These are phyloP conservation scores for Primulina huaijiensis DNA, from an alignment of 257 asterid genomes.

Conservation along the genomic window DNA sequence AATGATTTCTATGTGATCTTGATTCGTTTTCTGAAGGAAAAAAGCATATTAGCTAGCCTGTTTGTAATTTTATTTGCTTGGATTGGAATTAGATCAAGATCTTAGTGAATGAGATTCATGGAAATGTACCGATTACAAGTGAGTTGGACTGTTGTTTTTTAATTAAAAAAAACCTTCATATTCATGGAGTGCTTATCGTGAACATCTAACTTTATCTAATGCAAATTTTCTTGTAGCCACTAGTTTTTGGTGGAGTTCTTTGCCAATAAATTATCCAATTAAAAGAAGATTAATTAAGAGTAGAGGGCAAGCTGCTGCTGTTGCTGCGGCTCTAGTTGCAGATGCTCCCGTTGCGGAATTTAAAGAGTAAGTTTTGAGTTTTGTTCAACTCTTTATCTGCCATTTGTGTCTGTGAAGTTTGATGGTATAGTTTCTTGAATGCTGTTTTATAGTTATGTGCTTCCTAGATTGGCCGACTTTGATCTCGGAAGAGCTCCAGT, in stretches of 20 bases:
- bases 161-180: background rate
- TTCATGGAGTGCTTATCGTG: background rate
- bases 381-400: background rate
- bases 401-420: background rate
- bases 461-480: conserved; percentile 84
- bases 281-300: conserved; percentile 31
- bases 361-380: conserved; percentile 54
- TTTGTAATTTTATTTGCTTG: conserved; percentile 3
- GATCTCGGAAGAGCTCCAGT: conserved; percentile 86
- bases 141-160: background rate
- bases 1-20: conserved; percentile 7
- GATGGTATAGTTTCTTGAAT: background rate
- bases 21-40: background rate
- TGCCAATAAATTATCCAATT: conserved; percentile 26
- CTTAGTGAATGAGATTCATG: background rate
- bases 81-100: background rate
- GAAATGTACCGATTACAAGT: background rate
- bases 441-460: conserved; percentile 40
- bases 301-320: conserved; percentile 43
- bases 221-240: conserved; percentile 36
- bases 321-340: conserved; percentile 57
- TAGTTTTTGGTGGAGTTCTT: conserved; percentile 38
- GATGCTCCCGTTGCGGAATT: conserved; percentile 43
- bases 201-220: background rate
- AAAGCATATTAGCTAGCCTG: conserved; percentile 14